phyloP scores from a whole-genome alignment of 257 asterid genomes.

The Linaria vulgaris region DNA sequence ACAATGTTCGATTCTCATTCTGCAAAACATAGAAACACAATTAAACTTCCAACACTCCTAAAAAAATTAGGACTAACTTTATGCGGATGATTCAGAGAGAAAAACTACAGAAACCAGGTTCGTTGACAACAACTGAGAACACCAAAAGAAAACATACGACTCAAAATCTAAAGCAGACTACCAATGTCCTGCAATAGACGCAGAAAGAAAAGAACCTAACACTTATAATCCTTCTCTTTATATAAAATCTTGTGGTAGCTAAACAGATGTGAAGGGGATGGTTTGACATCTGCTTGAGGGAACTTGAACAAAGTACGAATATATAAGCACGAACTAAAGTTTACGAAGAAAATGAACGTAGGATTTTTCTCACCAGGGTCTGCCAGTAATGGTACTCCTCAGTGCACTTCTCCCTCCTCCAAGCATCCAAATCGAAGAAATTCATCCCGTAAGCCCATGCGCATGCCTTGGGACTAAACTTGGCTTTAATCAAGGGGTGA shows the following conservation, averaged over 20 bases:
- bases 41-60: neutral
- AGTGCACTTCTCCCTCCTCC: constrained; percentile 47
- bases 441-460: constrained; percentile 56
- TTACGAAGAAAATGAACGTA: neutral
- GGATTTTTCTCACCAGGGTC: constrained; percentile 31
- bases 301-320: neutral
- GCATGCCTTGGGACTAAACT: constrained; percentile 47
- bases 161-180: neutral
- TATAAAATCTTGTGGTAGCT: neutral
- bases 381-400: constrained; percentile 52
- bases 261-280: neutral
- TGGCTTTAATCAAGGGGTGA: constrained; percentile 41
- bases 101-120: neutral
- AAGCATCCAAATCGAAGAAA: constrained; percentile 51
- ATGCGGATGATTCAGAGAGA: neutral
- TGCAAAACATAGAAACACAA: constrained; percentile 25
- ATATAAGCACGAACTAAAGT: neutral
- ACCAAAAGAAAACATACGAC: neutral
- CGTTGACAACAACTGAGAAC: neutral
- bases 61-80: neutral
- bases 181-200: too few relatives aligned
- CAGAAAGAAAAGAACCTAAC: too few relatives aligned
- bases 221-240: neutral
- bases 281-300: neutral
- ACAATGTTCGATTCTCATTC: constrained; percentile 43